Evolutionary conservation across 2,329 filamentous ascomycete species (phyloP), one percentile per base, ranked within the genome.

Genomic region (Xylariaceae sp.): DNA sequence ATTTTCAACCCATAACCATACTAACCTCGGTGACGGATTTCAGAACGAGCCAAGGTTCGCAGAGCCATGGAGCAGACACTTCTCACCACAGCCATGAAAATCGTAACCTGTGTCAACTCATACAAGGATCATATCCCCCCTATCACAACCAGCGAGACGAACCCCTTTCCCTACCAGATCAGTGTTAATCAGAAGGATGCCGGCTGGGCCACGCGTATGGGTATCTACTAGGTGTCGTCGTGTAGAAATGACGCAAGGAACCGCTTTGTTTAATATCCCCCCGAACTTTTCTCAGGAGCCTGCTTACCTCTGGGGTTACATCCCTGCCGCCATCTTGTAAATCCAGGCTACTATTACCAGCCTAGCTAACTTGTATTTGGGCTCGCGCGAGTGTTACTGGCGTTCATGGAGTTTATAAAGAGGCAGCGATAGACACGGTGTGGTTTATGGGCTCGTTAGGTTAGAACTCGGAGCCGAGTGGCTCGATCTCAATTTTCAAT

Each of bases 51-150:
- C 46, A 95, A 96, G 70, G 90, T 95, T 63, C 87, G 92, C 65
- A 85, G 86, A 66, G 89, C 91, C 47, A 96, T 96, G 87, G 89
- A 92, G 66, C 88, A 89, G 58, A 94, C 89, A 41, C 83, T 99
- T 51, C 84, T 91, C 60, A 88, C 90, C 57, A 89, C 91, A 6
- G 88, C 88, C 54, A 83, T 95, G 77, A 95, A 96, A 73, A 92
- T 96, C 64, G 83, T 96, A 63, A 86, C 85, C 58, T 87, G 89
- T 50, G 91, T 89, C 65, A 95, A 95, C 72, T 77, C 83, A 48
- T 88, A 96, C 72, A 95, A 95, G 70, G 89, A 95, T 66, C 94
- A 97, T 71, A 97, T 99, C 61, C 94, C 94, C 1, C 94, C 92
- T 47, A 97, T 97, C 65, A 96, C 91, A 8, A 94, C 91, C 19